A percentile compares a stretch with the other conserved stretches of the same genome.
Conservation (phyloP, 257 asterid genomes). For the Primulina huaijiensis region DNA sequence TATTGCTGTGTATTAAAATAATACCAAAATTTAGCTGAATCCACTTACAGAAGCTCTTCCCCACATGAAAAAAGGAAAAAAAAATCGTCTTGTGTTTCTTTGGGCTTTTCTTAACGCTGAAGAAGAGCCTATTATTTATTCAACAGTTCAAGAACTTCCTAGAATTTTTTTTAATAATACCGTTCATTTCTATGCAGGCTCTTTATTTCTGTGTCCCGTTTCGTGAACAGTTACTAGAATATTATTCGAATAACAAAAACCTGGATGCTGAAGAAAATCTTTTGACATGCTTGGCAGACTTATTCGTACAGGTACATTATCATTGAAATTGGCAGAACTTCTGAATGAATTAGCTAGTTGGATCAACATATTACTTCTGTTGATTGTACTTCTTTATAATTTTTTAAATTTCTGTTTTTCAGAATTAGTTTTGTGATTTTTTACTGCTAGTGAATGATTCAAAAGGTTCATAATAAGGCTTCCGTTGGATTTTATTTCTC, state of each 20-base stretch:
- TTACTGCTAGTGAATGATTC: not conserved
- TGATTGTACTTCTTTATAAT: constrained; percentile 17
- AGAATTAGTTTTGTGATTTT: not conserved
- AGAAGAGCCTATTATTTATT: not conserved
- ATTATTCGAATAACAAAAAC: constrained; percentile 67
- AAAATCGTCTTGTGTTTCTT: no score
- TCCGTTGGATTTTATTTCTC: not conserved
- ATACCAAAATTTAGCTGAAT: no score
- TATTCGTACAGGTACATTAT: constrained; percentile 67
- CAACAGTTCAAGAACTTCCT: not conserved
- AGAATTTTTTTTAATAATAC: no score
- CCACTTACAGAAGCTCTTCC: no score
- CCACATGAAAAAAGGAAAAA: no score
- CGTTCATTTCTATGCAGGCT: constrained; percentile 53
- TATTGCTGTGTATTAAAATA: not conserved
- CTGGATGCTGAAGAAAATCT: constrained; percentile 85
- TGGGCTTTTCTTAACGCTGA: no score
- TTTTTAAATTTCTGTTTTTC: not conserved
- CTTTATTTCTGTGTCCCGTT: constrained; percentile 92
- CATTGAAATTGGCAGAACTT: constrained; percentile 12
- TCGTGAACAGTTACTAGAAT: constrained; percentile 85
- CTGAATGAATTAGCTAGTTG: constrained; percentile 8
- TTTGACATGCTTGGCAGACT: constrained; percentile 84
- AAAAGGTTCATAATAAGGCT: not conserved
- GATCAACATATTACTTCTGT: constrained; percentile 13